Percentiles rank a stretch among this genome's conserved stretches.
Evolutionary conservation across 2,329 filamentous ascomycete genomes (phyloP).

Genomic region (Fusarium xyrophilum): DNA sequence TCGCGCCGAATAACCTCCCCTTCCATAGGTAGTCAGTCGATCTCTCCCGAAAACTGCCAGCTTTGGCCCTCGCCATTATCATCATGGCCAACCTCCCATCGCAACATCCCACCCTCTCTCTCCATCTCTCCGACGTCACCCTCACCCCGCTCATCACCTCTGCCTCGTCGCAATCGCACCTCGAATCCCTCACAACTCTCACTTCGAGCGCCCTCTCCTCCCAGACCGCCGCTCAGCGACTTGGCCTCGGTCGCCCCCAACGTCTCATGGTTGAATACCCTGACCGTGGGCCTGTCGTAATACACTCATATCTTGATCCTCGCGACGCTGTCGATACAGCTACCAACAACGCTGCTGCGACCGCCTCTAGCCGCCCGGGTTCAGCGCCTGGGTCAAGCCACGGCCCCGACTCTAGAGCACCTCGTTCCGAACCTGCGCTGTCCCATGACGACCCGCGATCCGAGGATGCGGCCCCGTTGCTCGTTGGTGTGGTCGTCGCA

Average conservation of each 20-base stretch:
- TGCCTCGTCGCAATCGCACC: slow-evolving; percentile 52
- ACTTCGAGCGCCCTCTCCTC: slow-evolving; percentile 60
- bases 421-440: slow-evolving; percentile 17
- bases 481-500: slow-evolving; percentile 63
- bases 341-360: slow-evolving; percentile 19
- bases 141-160: slow-evolving; percentile 66
- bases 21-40: background rate
- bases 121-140: slow-evolving; percentile 64
- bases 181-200: slow-evolving; percentile 60
- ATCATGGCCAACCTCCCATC: slow-evolving; percentile 52
- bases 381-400: slow-evolving; percentile 30
- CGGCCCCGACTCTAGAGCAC: slow-evolving; percentile 21
- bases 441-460: slow-evolving; percentile 33
- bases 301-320: slow-evolving; percentile 57
- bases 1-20: background rate
- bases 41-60: background rate
- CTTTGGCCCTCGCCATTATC: slow-evolving; percentile 20
- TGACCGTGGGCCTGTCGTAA: slow-evolving; percentile 50
- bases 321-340: slow-evolving; percentile 35
- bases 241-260: slow-evolving; percentile 61
- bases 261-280: slow-evolving; percentile 66
- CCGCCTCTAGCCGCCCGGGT: slow-evolving; percentile 12
- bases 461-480: slow-evolving; percentile 55
- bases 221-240: slow-evolving; percentile 59
- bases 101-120: slow-evolving; percentile 59